Conservation (phyloP, 805 yeast genomes). For the Yamadazyma phyllophila region DNA sequence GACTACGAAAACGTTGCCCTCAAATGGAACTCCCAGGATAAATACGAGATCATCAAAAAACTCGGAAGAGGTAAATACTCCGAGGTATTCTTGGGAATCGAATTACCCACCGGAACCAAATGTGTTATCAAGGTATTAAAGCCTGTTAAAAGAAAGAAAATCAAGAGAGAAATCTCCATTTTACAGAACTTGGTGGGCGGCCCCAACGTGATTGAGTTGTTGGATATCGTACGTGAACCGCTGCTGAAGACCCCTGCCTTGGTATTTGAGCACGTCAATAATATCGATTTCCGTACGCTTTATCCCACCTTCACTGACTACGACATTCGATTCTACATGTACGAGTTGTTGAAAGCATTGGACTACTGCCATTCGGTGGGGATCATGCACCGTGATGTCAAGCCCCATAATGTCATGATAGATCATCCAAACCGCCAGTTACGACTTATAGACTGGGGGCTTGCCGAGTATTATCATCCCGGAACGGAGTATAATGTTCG, state of each 20-base stretch:
- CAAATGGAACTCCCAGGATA: conserved; percentile 81
- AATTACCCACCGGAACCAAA: conserved; percentile 55
- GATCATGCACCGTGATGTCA: conserved; percentile 91
- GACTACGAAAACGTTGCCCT: conserved; percentile 71
- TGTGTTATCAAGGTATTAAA: conserved; percentile 89
- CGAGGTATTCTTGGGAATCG: conserved; percentile 86
- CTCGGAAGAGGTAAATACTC: conserved; percentile 93
- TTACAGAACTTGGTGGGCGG: conserved; percentile 83
- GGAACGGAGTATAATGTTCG: conserved; percentile 88
- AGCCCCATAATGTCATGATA: conserved; percentile 92
- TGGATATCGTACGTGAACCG: conserved; percentile 86
- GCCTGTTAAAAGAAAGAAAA: conserved; percentile 91
- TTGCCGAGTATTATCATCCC: conserved; percentile 89
- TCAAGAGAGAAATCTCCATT: conserved; percentile 85
- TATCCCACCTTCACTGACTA: conserved; percentile 75
- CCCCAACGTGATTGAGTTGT: conserved; percentile 70
- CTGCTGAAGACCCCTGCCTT: conserved; percentile 84
- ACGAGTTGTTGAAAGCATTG: conserved; percentile 74
- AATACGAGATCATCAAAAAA: conserved; percentile 80
- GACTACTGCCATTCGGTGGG: conserved; percentile 93
- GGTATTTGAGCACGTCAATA: conserved; percentile 80
- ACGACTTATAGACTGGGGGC: conserved; percentile 90
- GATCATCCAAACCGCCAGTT: conserved; percentile 64
- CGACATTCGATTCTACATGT: conserved; percentile 82
- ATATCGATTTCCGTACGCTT: conserved; percentile 80